phyloP scores from a whole-genome alignment of 805 yeast species.

The Starmerella sp. region DNA sequence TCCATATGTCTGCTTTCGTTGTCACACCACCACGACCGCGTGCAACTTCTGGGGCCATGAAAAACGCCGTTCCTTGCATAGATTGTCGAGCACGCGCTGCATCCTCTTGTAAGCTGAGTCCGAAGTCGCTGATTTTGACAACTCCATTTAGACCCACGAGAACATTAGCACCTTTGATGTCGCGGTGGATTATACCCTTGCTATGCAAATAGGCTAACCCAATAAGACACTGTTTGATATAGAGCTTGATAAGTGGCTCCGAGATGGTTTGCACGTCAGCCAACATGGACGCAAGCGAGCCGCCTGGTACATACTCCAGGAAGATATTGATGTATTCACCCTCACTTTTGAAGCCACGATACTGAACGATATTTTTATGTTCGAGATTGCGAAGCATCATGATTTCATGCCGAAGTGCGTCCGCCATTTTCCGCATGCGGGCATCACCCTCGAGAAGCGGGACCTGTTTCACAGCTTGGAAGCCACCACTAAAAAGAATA shows the following conservation, averaged over 20 bases:
- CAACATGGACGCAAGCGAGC: slow-evolving; percentile 54
- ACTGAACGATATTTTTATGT: slow-evolving; percentile 87
- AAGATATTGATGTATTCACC: slow-evolving; percentile 66
- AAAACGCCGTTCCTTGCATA: slow-evolving; percentile 85
- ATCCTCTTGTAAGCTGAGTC: slow-evolving; percentile 61
- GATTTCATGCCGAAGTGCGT: slow-evolving; percentile 32
- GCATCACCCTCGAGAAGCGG: slow-evolving; percentile 40
- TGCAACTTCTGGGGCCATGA: slow-evolving; percentile 99
- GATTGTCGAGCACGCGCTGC: slow-evolving; percentile 58
- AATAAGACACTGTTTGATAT: slow-evolving; percentile 61
- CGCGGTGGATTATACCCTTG: slow-evolving; percentile 69
- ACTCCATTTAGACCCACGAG: slow-evolving; percentile 69
- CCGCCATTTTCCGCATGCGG: slow-evolving; percentile 23
- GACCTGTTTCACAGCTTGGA: slow-evolving; percentile 96
- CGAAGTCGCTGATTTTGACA: slow-evolving; percentile 79
- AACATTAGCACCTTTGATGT: slow-evolving; percentile 81
- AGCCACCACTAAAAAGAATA: slow-evolving; percentile 83
- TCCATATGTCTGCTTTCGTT: slow-evolving; percentile 92
- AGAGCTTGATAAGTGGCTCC: slow-evolving; percentile 61
- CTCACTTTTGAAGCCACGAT: slow-evolving; percentile 77
- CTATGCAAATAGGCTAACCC: slow-evolving; percentile 68
- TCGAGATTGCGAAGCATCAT: slow-evolving; percentile 60
- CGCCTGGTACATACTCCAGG: slow-evolving; percentile 63
- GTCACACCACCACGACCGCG: slow-evolving; percentile 77
- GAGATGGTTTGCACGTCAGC: slow-evolving; percentile 63